Evolutionary conservation across 176 grass and related monocot genomes (phyloP), one percentile per base, ranked within the genome.

Genomic region (Oryza meyeriana): DNA sequence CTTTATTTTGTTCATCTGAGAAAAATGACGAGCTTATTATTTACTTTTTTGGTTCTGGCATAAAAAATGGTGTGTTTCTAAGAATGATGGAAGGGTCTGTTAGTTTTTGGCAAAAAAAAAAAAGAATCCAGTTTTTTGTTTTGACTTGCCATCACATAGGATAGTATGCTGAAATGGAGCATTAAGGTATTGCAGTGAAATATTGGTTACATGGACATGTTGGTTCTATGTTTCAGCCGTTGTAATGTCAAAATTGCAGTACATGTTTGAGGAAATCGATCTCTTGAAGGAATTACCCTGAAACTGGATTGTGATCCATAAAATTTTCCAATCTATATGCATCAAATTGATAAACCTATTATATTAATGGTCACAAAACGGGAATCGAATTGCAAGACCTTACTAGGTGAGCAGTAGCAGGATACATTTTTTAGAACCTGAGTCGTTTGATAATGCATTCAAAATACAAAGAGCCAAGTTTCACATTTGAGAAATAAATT

Each of bases 401-500:
- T 86, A 20, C 58, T 50, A 33, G 20, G 18, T 57, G 61, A 58
- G 66, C 57, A 79, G 27, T 66, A 57, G 11, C n/a, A 8, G 12
- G 18, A 77, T 27, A 39, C 18, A 63, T 55, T 34, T 52, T 24
- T 12, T 64, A 55, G 22, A 64, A 32, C 41, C 48, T 29, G 28
- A 33, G 5, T 85, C 71, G 27, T 17, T 50, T 77, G 14, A 59
- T 62, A 75, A 74, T 63, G 62, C 25, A 65, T 57, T 65, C 14
- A 34, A 22, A 58, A 77, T 29, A 22, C 64, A 72, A 4, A 72
- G 34, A 22, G 71, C 40, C 45, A 62, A 55, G 55, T 78, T 71
- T 20, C 29, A 85, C 36, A 55, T 69, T 76, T 67, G 64, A 73
- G 12, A 70, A 39, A 61, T 24, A 75, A 64, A 66, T 44, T 71